Conservation (phyloP, 2,329 filamentous ascomycete genomes). For the Fusarium compactum region DNA sequence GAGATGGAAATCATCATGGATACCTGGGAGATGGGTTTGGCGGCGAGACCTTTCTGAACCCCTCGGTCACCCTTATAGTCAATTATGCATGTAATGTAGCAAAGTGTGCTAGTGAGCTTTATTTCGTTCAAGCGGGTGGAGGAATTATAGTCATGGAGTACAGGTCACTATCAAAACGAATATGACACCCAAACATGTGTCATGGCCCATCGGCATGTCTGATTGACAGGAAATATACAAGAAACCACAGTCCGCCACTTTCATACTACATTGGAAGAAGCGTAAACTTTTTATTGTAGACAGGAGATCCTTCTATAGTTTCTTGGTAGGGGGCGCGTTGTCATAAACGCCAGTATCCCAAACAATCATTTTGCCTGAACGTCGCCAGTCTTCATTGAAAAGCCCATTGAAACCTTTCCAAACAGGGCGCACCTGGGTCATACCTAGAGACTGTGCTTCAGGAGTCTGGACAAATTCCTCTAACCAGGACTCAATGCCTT, state of each 20-base stretch:
- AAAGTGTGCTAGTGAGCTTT: slow-evolving; percentile 29
- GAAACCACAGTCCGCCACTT: neutral
- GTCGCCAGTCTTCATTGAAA: slow-evolving; percentile 71
- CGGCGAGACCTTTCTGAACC: slow-evolving; percentile 12
- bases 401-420: slow-evolving; percentile 72
- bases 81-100: slow-evolving; percentile 46
- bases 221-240: neutral
- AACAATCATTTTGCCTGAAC: slow-evolving; percentile 68
- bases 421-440: slow-evolving; percentile 57
- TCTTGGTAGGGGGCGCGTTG: slow-evolving; percentile 10
- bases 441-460: slow-evolving; percentile 56
- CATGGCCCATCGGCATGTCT: neutral
- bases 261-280: slow-evolving; percentile 6
- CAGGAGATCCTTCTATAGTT: neutral
- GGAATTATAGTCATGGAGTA: slow-evolving; percentile 41
- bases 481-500: slow-evolving; percentile 65
- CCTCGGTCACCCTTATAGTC: slow-evolving; percentile 35
- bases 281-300: neutral
- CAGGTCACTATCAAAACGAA: slow-evolving; percentile 36
- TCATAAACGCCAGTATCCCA: slow-evolving; percentile 65
- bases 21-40: slow-evolving; percentile 26
- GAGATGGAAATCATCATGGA: slow-evolving; percentile 30
- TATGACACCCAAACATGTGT: slow-evolving; percentile 14
- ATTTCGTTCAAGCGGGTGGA: slow-evolving; percentile 40
- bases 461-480: slow-evolving; percentile 58